Percentiles rank a stretch among this genome's conserved stretches.
phyloP scores from a whole-genome alignment of 495 filamentous ascomycete species.

The Diplogelasinospora grovesii region DNA sequence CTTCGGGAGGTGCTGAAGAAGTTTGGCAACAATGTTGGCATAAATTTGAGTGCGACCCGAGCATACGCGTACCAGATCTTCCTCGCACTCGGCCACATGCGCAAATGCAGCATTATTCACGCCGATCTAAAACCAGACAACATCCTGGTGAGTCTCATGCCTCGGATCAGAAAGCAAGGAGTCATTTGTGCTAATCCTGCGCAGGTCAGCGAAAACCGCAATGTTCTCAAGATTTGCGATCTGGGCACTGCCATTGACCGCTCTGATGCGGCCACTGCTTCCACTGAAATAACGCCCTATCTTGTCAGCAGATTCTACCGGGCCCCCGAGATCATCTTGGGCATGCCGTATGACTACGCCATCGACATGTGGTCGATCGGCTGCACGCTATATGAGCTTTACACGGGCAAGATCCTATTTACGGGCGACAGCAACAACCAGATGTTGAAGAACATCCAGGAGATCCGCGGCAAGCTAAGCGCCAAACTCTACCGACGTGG shows the following conservation, averaged over 20 bases:
- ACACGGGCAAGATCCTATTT: conserved; percentile 96
- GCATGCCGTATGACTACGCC: conserved; percentile 88
- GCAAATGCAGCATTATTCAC: conserved; percentile 88
- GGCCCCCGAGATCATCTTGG: conserved; percentile 92
- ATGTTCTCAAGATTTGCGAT: conserved; percentile 89
- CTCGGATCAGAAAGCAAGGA: background rate
- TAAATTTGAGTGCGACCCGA: conserved; percentile 79
- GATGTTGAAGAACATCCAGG: conserved; percentile 93
- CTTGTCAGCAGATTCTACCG: conserved; percentile 96
- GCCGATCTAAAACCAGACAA: conserved; percentile 98
- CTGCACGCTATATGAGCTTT: conserved; percentile 93
- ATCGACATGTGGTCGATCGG: conserved; percentile 98
- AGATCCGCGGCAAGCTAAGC: conserved; percentile 88
- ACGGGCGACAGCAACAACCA: conserved; percentile 94
- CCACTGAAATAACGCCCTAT: conserved; percentile 86
- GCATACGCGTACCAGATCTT: conserved; percentile 94
- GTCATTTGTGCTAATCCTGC: conserved; percentile 2
- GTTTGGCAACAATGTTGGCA: conserved; percentile 86
- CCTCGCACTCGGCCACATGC: conserved; percentile 72
- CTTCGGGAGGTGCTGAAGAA: conserved; percentile 94
- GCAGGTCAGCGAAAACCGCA: conserved; percentile 74
- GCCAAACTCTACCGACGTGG: conserved; percentile 79
- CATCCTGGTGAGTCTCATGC: conserved; percentile 52
- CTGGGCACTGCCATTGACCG: conserved; percentile 87
- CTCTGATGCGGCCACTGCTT: conserved; percentile 55